These are phyloP conservation scores for Vaccinium macrocarpon DNA, from an alignment of 148 eudicot species.

Conservation along the genomic window DNA sequence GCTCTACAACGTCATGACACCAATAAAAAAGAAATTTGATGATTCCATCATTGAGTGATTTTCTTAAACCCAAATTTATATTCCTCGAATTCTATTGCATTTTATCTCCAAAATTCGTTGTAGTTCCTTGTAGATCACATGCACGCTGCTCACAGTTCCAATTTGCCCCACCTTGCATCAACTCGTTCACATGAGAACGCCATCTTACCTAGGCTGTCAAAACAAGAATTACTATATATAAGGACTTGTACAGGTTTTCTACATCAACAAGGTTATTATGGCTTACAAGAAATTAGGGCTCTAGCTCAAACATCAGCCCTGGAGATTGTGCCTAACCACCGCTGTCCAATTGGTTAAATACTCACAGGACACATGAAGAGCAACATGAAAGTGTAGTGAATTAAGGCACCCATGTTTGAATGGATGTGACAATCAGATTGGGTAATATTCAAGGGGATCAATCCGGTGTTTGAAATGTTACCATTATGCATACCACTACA, in stretches of 20 bases:
- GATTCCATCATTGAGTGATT: background rate
- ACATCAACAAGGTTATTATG: background rate
- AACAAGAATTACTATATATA: background rate
- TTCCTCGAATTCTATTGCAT: background rate
- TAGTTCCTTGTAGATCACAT: constrained; percentile 55
- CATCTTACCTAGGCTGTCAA: constrained; percentile 63
- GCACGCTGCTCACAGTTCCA: constrained; percentile 79
- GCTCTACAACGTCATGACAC: background rate
- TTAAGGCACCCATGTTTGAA: no score
- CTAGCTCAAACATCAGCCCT: background rate
- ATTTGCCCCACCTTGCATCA: constrained; percentile 91
- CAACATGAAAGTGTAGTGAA: background rate
- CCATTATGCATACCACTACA: no score
- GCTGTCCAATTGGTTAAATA: background rate
- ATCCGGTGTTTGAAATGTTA: no score
- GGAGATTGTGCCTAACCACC: background rate
- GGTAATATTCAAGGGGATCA: no score
- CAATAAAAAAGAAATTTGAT: background rate
- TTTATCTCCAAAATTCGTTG: background rate
- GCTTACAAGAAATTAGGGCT: background rate
- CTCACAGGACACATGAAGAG: no score
- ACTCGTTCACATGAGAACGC: constrained; percentile 78
- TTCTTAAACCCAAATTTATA: background rate
- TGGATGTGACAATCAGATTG: background rate
- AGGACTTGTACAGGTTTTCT: background rate